These are phyloP conservation scores for Tylopilus sp. DNA, from an alignment of 768 basidiomycete species.

Conservation along the genomic window DNA sequence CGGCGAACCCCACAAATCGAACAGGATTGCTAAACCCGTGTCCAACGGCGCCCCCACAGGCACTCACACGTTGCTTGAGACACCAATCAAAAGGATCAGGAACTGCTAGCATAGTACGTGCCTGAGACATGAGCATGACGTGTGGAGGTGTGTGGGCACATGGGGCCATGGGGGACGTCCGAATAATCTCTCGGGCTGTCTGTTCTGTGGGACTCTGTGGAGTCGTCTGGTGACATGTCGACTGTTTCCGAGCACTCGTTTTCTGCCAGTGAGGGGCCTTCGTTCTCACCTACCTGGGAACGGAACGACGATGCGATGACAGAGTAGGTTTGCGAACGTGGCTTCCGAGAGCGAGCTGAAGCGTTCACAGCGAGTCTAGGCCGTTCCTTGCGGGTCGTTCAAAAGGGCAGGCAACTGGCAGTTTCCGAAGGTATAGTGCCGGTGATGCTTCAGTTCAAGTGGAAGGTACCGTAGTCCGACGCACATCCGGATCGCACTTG, in stretches of 20 bases:
- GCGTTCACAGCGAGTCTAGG: too few species aligned
- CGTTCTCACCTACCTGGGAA: too few species aligned
- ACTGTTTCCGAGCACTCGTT: too few species aligned
- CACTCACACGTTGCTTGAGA: neutral
- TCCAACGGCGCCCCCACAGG: neutral
- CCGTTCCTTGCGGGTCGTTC: neutral
- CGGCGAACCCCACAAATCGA: neutral
- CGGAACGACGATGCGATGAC: too few species aligned
- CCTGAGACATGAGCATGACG: neutral
- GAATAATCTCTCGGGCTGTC: too few species aligned
- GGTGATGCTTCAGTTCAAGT: neutral
- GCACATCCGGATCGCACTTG: neutral
- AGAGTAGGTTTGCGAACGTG: too few species aligned
- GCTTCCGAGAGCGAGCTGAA: too few species aligned
- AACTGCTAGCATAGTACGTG: neutral
- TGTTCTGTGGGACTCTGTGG: too few species aligned
- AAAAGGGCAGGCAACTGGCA: too few species aligned
- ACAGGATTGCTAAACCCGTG: conserved; percentile 7
- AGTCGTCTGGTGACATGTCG: neutral
- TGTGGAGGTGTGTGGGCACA: neutral
- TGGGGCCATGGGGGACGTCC: too few species aligned
- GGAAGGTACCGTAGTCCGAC: conserved; percentile 3
- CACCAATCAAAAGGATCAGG: neutral
- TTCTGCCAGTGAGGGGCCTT: too few species aligned
- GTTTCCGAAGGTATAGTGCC: neutral